Evolutionary conservation across 2,329 filamentous ascomycete species (phyloP).

Genomic region (Aspergillus calidoustus): DNA sequence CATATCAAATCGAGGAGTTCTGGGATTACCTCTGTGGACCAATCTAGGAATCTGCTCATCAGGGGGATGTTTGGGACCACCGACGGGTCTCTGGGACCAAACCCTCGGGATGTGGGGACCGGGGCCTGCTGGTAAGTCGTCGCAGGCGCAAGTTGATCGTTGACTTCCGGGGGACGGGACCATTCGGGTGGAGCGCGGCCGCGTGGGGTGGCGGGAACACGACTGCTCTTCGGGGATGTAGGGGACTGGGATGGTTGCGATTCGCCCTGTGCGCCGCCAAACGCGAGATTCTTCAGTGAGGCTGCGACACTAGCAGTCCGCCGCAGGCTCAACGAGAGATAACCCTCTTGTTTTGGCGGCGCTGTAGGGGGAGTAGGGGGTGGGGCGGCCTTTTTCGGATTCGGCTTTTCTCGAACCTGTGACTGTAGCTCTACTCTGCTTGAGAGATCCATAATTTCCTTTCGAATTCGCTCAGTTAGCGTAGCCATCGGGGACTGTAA

Average conservation of each 20-base stretch:
- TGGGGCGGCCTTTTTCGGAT: conserved; percentile 40
- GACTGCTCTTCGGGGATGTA: conserved; percentile 35
- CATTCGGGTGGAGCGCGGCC: conserved; percentile 62
- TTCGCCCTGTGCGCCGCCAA: conserved; percentile 51
- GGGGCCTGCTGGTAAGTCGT: conserved; percentile 76
- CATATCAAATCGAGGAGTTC: conserved; percentile 23
- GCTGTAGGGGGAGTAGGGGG: conserved; percentile 55
- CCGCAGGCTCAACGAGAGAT: conserved; percentile 63
- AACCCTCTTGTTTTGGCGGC: conserved; percentile 61
- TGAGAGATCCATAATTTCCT: conserved; percentile 59
- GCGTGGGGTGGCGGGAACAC: conserved; percentile 50
- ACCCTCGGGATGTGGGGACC: conserved; percentile 79
- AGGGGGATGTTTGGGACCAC: conserved; percentile 72
- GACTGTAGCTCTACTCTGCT: conserved; percentile 43
- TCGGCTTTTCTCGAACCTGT: conserved; percentile 39
- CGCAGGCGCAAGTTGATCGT: conserved; percentile 67
- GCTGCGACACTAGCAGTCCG: conserved; percentile 68
- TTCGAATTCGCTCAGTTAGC: conserved; percentile 72
- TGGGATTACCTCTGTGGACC: conserved; percentile 75
- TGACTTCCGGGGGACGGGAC: conserved; percentile 73
- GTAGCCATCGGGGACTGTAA: conserved; percentile 75
- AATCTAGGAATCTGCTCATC: conserved; percentile 83
- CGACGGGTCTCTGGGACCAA: conserved; percentile 64
- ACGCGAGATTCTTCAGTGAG: conserved; percentile 65
- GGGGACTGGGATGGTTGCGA: conserved; percentile 31